These are phyloP conservation scores for Rutstroemia sp. DNA, from an alignment of 2,329 filamentous ascomycete species.

Conservation along the genomic window DNA sequence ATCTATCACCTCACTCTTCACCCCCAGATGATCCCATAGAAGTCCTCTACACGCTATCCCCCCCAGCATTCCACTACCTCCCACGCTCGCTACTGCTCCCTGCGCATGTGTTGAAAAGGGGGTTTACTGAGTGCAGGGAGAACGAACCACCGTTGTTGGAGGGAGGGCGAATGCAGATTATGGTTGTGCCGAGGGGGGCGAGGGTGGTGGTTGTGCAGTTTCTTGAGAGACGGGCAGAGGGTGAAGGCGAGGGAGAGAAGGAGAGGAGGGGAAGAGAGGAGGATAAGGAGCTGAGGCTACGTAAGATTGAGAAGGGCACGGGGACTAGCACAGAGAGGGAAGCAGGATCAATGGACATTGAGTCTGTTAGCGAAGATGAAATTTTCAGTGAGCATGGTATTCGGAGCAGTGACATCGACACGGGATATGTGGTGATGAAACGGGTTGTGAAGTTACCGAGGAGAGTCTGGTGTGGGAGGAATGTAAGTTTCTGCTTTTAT, in stretches of 20 bases:
- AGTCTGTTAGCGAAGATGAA: neutral
- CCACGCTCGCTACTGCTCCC: constrained; percentile 11
- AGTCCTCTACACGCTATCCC: constrained; percentile 15
- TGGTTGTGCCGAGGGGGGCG: constrained; percentile 11
- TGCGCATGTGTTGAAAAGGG: neutral
- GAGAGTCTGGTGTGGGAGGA: constrained; percentile 9
- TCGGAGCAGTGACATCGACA: neutral
- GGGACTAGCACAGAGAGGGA: neutral
- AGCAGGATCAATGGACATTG: neutral
- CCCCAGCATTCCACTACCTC: constrained; percentile 8
- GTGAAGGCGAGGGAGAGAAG: neutral
- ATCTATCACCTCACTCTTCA: neutral
- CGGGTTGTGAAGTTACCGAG: constrained; percentile 3
- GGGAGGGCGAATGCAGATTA: constrained; percentile 14
- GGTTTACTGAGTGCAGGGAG: constrained; percentile 8
- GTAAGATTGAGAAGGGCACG: too few species aligned
- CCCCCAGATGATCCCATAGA: constrained; percentile 8
- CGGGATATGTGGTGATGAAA: constrained; percentile 2
- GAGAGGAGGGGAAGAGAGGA: neutral
- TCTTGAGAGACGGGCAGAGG: constrained; percentile 6
- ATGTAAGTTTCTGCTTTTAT: neutral
- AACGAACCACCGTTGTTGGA: constrained; percentile 14
- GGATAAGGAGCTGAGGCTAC: too few species aligned
- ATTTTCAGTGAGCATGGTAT: neutral
- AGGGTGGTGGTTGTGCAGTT: constrained; percentile 5